These are phyloP conservation scores for Neurospora sp. DNA, from an alignment of 495 filamentous ascomycete genomes.

Conservation along the genomic window DNA sequence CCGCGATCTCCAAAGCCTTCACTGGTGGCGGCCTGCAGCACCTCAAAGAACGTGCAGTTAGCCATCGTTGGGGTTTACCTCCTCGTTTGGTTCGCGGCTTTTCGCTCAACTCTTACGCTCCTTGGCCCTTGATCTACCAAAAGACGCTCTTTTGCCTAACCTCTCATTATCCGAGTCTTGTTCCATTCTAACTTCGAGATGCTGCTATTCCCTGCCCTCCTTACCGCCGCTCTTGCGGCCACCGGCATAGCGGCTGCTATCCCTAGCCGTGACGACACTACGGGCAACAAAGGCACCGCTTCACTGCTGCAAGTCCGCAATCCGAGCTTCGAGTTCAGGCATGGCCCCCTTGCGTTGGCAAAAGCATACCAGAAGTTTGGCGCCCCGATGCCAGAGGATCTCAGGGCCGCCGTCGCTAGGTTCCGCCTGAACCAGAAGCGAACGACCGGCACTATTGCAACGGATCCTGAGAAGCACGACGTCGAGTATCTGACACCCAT, in stretches of 20 bases:
- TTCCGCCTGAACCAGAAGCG: slow-evolving; percentile 1
- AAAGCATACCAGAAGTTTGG: slow-evolving; percentile 52
- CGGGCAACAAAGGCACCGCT: slow-evolving; percentile 18
- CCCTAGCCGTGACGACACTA: not conserved
- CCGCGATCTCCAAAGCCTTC: not conserved
- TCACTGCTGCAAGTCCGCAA: slow-evolving; percentile 45
- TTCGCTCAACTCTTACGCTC: not conserved
- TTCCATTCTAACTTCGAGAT: not conserved
- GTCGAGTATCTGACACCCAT: slow-evolving; percentile 59
- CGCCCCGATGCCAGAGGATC: slow-evolving; percentile 23
- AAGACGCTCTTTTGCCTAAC: not conserved
- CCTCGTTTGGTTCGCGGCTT: not conserved
- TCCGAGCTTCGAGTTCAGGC: slow-evolving; percentile 26
- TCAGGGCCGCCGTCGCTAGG: slow-evolving; percentile 1
- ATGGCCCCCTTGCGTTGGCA: slow-evolving; percentile 42
- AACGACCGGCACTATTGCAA: slow-evolving; percentile 27
- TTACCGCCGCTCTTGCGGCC: slow-evolving; percentile 27
- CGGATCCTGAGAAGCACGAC: slow-evolving; percentile 49
- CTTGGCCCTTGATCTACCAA: not conserved
- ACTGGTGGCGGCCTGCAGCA: not conserved
- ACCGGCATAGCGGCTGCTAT: slow-evolving; percentile 28
- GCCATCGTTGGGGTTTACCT: not conserved
- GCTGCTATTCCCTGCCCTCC: slow-evolving; percentile 7
- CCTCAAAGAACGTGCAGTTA: not conserved
- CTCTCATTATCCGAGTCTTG: not conserved